Evolutionary conservation across 2,329 filamentous ascomycete species (phyloP), one percentile per base, ranked within the genome.

Genomic region (Claviceps arundinis): DNA sequence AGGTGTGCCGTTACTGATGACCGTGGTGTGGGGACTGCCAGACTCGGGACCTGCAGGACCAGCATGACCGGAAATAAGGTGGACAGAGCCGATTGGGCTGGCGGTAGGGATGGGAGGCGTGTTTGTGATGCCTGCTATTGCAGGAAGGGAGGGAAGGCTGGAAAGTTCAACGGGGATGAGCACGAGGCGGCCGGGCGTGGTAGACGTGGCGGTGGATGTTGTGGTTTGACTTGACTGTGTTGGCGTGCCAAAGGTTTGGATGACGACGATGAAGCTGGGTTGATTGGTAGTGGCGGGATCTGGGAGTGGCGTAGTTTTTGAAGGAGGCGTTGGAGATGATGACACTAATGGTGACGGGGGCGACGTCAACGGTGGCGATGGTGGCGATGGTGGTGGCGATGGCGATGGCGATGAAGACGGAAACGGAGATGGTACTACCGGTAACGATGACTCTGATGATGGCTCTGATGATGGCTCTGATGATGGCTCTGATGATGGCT

Each of bases 1-100:
- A 2, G 64, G 62, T n/a, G 60, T 61, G 3, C 65, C 65, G 37
- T 62, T 57, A 19, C 64, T 59, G 16, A 55, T 44, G 5, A 52
- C 50, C 1, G 63, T 59, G 5, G 63, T 60, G 4, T 59, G 59
- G 30, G 58, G 58, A 19, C 56, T 54, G 48, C 54, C 55, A 4
- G 34, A 30, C 42, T 48, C 51, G 9, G 48, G 42, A 17, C 34
- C 22, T n/a, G 38, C 26, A n/a, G 40, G 47, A 24, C 17, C 30
- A 14, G 38, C 30, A 19, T 17, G 26, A 16, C 24, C 16, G 26
- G 24, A 8, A n/a, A 52, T 47, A 24, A 52, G 56, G 8, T 53
- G 56, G 16, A 53, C 53, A 16, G 50, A 37, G 16, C 44, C 40
- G 17, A 50, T 55, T 17, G 50, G 43, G 9, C 51, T 56, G 19